Percentiles rank a stretch among this genome's conserved stretches.
These are phyloP conservation scores for Abortiporus biennis DNA, from an alignment of 1,284 basidiomycete species.

Conservation along the genomic window DNA sequence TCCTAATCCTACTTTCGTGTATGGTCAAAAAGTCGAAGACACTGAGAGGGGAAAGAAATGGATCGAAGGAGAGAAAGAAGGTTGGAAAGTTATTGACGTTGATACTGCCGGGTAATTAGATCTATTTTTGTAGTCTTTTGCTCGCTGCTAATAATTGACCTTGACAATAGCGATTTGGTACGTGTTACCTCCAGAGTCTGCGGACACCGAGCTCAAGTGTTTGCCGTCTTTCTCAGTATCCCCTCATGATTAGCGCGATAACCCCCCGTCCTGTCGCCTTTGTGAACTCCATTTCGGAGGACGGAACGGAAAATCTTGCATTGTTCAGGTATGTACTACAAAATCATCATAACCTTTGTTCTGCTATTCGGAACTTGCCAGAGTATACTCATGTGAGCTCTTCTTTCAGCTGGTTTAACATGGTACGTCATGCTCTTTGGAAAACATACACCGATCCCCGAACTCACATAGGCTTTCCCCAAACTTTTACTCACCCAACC, in stretches of 20 bases:
- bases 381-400: not conserved
- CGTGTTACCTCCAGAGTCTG: not conserved
- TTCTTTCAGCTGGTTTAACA: slow-evolving; percentile 10
- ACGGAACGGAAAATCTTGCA: slow-evolving; percentile 60
- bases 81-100: slow-evolving; percentile 55
- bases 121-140: slow-evolving; percentile 26
- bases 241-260: slow-evolving; percentile 60
- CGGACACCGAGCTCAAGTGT: not conserved
- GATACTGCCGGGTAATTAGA: too few species aligned
- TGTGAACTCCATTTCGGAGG: slow-evolving; percentile 53
- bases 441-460: not conserved
- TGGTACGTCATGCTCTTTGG: slow-evolving; percentile 6
- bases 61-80: slow-evolving; percentile 42
- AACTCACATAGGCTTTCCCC: too few species aligned
- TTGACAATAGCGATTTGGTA: slow-evolving; percentile 1
- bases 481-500: too few species aligned
- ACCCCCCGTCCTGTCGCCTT: slow-evolving; percentile 73
- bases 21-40: slow-evolving; percentile 45
- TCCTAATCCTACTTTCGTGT: slow-evolving; percentile 55
- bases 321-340: slow-evolving; percentile 45
- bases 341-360: slow-evolving; percentile 4
- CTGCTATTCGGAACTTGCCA: slow-evolving; percentile 2
- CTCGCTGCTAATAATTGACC: not conserved
- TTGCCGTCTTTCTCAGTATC: too few species aligned
- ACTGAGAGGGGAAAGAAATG: slow-evolving; percentile 42